A percentile compares a stretch with the other conserved stretches of the same genome.
These are phyloP conservation scores for Schizochytrium sp. DNA, from an alignment of 108 stramenopile species.

Conservation along the genomic window DNA sequence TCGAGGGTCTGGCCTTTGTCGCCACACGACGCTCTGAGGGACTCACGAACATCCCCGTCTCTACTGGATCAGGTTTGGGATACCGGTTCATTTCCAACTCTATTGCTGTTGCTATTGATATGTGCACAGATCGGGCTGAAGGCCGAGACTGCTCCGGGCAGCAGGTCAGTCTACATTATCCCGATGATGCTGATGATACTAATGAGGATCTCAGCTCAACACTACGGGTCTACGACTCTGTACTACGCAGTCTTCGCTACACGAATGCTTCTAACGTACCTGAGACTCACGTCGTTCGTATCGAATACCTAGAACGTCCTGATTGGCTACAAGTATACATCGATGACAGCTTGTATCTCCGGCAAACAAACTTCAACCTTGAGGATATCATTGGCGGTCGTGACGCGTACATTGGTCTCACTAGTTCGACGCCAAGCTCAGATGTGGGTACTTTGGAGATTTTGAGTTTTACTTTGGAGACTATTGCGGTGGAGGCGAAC, in stretches of 20 bases:
- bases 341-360: constrained; percentile 35
- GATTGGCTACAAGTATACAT: constrained; percentile 37
- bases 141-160: neutral
- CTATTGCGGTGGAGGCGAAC: constrained; percentile 10
- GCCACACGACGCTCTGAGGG: neutral
- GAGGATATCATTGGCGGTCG: neutral
- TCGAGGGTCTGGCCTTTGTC: constrained; percentile 47
- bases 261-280: neutral
- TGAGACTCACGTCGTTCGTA: constrained; percentile 20
- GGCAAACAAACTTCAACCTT: neutral
- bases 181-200: neutral
- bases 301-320: constrained; percentile 26
- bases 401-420: constrained; percentile 47
- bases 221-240: neutral
- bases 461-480: neutral
- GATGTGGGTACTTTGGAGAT: constrained; percentile 27
- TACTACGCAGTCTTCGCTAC: constrained; percentile 14
- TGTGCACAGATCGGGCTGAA: constrained; percentile 13
- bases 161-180: constrained; percentile 21
- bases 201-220: neutral
- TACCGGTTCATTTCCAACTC: neutral
- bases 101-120: constrained; percentile 3
- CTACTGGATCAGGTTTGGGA: neutral
- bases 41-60: constrained; percentile 3
- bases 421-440: neutral